Conservation (phyloP, 139 green algal species). For the Chlorella sp. region DNA sequence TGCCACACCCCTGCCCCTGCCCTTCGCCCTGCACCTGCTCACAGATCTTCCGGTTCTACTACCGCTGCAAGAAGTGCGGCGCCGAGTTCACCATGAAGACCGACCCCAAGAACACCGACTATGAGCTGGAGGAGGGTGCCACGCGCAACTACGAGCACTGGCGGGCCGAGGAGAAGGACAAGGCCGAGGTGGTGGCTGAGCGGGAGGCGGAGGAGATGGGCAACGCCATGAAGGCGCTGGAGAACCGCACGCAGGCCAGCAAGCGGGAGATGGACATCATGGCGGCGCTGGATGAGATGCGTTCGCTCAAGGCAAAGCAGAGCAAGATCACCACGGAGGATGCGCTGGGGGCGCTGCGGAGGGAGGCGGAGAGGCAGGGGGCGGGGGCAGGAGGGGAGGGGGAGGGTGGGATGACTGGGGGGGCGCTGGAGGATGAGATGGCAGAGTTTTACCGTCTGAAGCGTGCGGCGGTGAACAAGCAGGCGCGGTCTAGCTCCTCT, state of each 20-base stretch:
- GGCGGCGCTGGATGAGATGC: constrained; percentile 90
- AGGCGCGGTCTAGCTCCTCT: not conserved
- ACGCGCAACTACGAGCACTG: constrained; percentile 94
- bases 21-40: too few relatives aligned
- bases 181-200: not conserved
- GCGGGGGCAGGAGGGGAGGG: constrained; percentile 11
- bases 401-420: constrained; percentile 34
- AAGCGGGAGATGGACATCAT: constrained; percentile 97
- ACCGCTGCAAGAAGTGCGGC: constrained; percentile 84
- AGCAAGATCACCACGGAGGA: constrained; percentile 48
- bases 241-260: constrained; percentile 89
- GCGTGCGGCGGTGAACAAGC: not conserved
- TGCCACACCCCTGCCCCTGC: too few relatives aligned
- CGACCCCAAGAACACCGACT: constrained; percentile 92
- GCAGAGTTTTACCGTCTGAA: constrained; percentile 60
- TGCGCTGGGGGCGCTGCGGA: constrained; percentile 53
- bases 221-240: constrained; percentile 94
- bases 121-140: constrained; percentile 88
- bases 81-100: constrained; percentile 97
- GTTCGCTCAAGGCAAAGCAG: constrained; percentile 57
- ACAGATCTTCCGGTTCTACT: constrained; percentile 91
- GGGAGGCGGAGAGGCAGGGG: constrained; percentile 29
- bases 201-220: constrained; percentile 88
- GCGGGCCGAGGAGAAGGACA: constrained; percentile 62
- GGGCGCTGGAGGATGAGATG: constrained; percentile 64